These are phyloP conservation scores for Angomonas ambiguus DNA, from an alignment of 208 protist genomes.

Conservation along the genomic window DNA sequence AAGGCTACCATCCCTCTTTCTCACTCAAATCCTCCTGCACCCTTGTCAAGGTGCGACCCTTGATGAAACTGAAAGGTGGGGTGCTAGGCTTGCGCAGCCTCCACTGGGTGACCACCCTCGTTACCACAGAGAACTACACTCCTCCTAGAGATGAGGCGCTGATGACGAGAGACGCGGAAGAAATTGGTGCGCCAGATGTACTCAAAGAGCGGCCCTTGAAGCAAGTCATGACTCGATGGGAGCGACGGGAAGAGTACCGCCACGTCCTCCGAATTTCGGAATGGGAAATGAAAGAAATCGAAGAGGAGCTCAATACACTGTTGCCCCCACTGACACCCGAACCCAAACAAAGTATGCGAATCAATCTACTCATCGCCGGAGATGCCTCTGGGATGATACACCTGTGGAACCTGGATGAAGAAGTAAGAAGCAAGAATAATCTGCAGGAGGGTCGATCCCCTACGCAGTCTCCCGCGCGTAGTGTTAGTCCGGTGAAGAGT, in stretches of 20 bases:
- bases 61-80: constrained; percentile 77
- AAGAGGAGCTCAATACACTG: constrained; percentile 55
- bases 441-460: constrained; percentile 1
- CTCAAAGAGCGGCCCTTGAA: constrained; percentile 21
- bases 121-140: constrained; percentile 47
- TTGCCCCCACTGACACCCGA: constrained; percentile 66
- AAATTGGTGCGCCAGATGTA: constrained; percentile 22
- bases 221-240: constrained; percentile 65
- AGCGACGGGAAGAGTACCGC: constrained; percentile 72
- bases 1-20: constrained; percentile 24
- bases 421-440: constrained; percentile 29
- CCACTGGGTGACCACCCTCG: constrained; percentile 70
- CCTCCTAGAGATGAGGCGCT: constrained; percentile 22
- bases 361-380: constrained; percentile 77
- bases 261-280: constrained; percentile 51
- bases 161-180: constrained; percentile 35
- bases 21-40: constrained; percentile 64
- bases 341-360: constrained; percentile 51
- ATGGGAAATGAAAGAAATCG: constrained; percentile 72
- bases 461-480: constrained; percentile 3
- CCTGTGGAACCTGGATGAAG: constrained; percentile 87
- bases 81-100: constrained; percentile 67
- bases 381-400: constrained; percentile 74
- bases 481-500: neutral
- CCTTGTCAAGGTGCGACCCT: constrained; percentile 69